phyloP scores from a whole-genome alignment of 2,329 filamentous ascomycete species.

The Cadophora malorum region DNA sequence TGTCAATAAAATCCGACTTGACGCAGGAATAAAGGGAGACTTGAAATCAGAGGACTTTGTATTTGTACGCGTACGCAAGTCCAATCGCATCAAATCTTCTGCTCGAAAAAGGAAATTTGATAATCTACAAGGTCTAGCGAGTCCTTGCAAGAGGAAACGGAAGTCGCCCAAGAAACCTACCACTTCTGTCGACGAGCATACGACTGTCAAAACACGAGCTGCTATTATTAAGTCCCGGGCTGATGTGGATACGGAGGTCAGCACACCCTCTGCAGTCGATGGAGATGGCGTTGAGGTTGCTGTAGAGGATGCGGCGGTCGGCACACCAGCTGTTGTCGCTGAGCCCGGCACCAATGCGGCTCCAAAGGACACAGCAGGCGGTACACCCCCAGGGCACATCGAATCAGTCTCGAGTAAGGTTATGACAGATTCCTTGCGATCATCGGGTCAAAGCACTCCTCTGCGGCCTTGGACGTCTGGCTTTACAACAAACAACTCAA shows the following conservation, averaged over 20 bases:
- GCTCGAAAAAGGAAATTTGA: slow-evolving; percentile 10
- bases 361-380: not conserved
- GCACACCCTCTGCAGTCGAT: slow-evolving; percentile 3
- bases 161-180: slow-evolving; percentile 5
- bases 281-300: not conserved
- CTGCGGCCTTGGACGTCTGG: not conserved
- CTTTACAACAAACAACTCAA: slow-evolving; percentile 4
- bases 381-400: not conserved
- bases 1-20: slow-evolving; percentile 11
- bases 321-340: slow-evolving; percentile 5
- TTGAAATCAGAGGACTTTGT: slow-evolving; percentile 8
- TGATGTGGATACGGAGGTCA: slow-evolving; percentile 11
- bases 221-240: slow-evolving; percentile 5
- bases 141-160: slow-evolving; percentile 16
- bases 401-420: not conserved
- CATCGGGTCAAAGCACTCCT: not conserved
- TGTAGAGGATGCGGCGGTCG: not conserved
- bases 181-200: not conserved
- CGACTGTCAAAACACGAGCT: slow-evolving; percentile 4
- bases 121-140: slow-evolving; percentile 4
- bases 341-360: slow-evolving; percentile 10
- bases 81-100: slow-evolving; percentile 13
- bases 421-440: not conserved
- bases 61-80: slow-evolving; percentile 8
- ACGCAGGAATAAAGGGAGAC: slow-evolving; percentile 8